These are phyloP conservation scores for Zygosaccharomyces pseudorouxii DNA, from an alignment of 805 yeast genomes.

Conservation along the genomic window DNA sequence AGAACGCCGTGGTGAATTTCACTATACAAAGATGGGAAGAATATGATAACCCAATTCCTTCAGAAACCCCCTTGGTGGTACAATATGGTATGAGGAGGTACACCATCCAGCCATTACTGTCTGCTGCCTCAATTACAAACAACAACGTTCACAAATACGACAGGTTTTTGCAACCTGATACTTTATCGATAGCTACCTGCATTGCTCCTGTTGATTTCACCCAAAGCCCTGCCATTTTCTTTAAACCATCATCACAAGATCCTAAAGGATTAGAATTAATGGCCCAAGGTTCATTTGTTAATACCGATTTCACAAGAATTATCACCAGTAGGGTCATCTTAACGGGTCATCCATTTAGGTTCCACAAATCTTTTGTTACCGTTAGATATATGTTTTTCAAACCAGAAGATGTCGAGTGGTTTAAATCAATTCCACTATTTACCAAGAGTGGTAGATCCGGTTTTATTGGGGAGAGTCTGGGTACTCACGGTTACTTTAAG, in stretches of 20 bases:
- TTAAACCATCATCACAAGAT: constrained; percentile 52
- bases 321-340: constrained; percentile 82
- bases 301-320: constrained; percentile 78
- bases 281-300: constrained; percentile 87
- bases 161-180: constrained; percentile 75
- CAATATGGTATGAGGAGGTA: constrained; percentile 94
- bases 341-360: constrained; percentile 93
- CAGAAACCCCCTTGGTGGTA: constrained; percentile 74
- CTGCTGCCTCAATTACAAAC: constrained; percentile 67
- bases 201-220: constrained; percentile 84
- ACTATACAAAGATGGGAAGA: constrained; percentile 86
- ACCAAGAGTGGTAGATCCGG: constrained; percentile 93
- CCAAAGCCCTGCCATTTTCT: constrained; percentile 78
- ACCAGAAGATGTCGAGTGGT: constrained; percentile 80
- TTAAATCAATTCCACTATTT: constrained; percentile 85
- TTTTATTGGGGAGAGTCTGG: constrained; percentile 88
- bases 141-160: constrained; percentile 87
- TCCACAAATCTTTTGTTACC: constrained; percentile 88
- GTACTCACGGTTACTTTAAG: constrained; percentile 97
- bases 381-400: constrained; percentile 97
- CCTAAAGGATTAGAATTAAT: constrained; percentile 54
- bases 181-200: constrained; percentile 72
- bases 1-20: constrained; percentile 75
- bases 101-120: constrained; percentile 75
- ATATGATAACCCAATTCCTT: constrained; percentile 75